Evolutionary conservation across 2,329 filamentous ascomycete genomes (phyloP), one percentile per base, ranked within the genome.

Genomic region (Neonectria coccinea): DNA sequence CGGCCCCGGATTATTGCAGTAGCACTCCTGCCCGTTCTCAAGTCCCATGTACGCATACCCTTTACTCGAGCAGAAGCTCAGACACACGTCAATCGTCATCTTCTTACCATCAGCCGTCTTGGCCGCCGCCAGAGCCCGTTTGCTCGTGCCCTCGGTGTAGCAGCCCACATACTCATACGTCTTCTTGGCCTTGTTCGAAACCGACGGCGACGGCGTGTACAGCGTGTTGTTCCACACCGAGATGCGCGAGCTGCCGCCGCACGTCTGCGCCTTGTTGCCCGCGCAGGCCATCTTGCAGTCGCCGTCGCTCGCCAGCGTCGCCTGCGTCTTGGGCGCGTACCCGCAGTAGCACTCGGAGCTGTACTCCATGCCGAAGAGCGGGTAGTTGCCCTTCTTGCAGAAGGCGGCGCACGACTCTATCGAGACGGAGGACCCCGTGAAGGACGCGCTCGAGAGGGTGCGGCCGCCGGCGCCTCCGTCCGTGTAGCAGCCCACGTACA

Each of bases 281-380:
- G 66, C 66, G 33, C 70, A 72, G 0, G 64, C 22, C 62, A 64
- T 72, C 7, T 45, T 70, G 22, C 70, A 72, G 14, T 72, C 70
- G 0, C 70, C 70, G 8, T 72, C 66, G 7, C 59, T 57, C 0
- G 53, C 56, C 31, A 68, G 22, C 2, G 68, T 71, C 1, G 70
- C 62, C 11, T 72, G 64, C 0, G 53, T 39, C 58, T 72, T 72
- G 41, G 68, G 60, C 1, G 64, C 61, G 6, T 58, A 66, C 0
- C 70, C 70, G 11, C 70, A 72, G 50, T 72, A 72, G 22, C 70
- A 72, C 16, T 72, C 70, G 3, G 33, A 57, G 2, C 68, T 62
- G 11, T 72, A 72, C 31, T 72, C 70, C 70, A 72, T 72, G 5
- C 70, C 70, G 31, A 72, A 72, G 0, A 72, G 54, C 0, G 70